These are phyloP conservation scores for Coemansia sp. DNA, from an alignment of 192 early-diverging fungal species.

Conservation along the genomic window DNA sequence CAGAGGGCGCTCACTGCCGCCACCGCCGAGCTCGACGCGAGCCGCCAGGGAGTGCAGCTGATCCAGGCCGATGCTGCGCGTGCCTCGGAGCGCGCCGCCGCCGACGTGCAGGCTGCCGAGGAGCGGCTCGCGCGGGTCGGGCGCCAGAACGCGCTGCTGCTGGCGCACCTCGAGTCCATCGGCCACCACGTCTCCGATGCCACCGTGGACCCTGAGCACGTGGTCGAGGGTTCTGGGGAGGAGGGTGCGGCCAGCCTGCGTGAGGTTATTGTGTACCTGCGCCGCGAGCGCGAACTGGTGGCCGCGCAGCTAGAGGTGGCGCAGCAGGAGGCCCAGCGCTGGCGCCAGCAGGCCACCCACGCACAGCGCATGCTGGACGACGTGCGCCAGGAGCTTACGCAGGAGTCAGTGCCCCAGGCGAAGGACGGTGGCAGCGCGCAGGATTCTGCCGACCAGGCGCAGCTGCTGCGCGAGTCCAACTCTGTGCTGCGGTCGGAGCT, in stretches of 20 bases:
- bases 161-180: conserved; percentile 69
- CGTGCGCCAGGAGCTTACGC: conserved; percentile 55
- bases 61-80: conserved; percentile 40
- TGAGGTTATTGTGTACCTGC: conserved; percentile 67
- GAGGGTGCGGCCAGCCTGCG: conserved; percentile 21
- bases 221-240: neutral
- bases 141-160: conserved; percentile 72
- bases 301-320: conserved; percentile 66
- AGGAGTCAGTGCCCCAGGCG: neutral
- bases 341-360: conserved; percentile 62
- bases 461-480: conserved; percentile 77
- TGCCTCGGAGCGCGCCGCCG: conserved; percentile 9
- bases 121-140: conserved; percentile 56
- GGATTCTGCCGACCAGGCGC: conserved; percentile 49
- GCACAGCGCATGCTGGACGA: conserved; percentile 71
- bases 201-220: conserved; percentile 36
- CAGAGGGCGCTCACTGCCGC: conserved; percentile 19
- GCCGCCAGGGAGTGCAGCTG: neutral
- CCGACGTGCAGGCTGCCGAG: conserved; percentile 50
- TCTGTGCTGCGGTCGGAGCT: conserved; percentile 67
- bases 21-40: conserved; percentile 22
- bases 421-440: too few relatives aligned
- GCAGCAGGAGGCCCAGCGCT: conserved; percentile 66
- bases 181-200: conserved; percentile 48
- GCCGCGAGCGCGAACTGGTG: conserved; percentile 74